Evolutionary conservation across 176 grass and related monocot genomes (phyloP).

Genomic region (Zoysia pacifica): DNA sequence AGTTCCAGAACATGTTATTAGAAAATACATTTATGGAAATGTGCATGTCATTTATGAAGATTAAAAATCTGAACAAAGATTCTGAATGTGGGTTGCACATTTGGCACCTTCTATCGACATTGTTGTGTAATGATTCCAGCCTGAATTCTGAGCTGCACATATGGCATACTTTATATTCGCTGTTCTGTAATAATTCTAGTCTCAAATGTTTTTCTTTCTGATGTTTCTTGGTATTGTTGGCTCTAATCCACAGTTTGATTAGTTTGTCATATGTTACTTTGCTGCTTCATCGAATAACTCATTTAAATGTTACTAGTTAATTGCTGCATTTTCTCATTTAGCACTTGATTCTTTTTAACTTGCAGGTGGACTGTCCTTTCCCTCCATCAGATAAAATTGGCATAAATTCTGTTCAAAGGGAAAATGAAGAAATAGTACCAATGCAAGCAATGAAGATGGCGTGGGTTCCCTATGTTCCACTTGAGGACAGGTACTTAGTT

Average conservation of each 20-base stretch:
- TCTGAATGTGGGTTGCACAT: not conserved
- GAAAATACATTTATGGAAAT: not conserved
- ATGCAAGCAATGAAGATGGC: constrained; percentile 98
- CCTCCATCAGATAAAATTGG: constrained; percentile 95
- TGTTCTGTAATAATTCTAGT: constrained; percentile 6
- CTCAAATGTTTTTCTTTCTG: not conserved
- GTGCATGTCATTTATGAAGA: no score
- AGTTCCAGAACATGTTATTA: not conserved
- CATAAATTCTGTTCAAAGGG: constrained; percentile 92
- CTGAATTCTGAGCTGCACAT: not conserved
- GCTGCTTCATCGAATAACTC: not conserved
- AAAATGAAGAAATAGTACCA: constrained; percentile 83
- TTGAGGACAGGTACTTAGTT: constrained; percentile 63
- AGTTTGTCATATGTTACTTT: constrained; percentile 12
- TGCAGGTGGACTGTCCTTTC: constrained; percentile 75
- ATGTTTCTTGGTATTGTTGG: not conserved
- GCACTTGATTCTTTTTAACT: constrained; percentile 8
- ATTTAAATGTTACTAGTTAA: not conserved
- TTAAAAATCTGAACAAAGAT: not conserved
- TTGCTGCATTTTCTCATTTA: constrained; percentile 8
- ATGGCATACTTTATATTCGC: not conserved
- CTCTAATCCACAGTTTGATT: not conserved
- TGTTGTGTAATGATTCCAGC: not conserved
- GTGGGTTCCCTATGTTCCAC: constrained; percentile 91
- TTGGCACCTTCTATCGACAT: not conserved